These are phyloP conservation scores for Collybia mongolica DNA, from an alignment of 768 basidiomycete genomes.

Conservation along the genomic window DNA sequence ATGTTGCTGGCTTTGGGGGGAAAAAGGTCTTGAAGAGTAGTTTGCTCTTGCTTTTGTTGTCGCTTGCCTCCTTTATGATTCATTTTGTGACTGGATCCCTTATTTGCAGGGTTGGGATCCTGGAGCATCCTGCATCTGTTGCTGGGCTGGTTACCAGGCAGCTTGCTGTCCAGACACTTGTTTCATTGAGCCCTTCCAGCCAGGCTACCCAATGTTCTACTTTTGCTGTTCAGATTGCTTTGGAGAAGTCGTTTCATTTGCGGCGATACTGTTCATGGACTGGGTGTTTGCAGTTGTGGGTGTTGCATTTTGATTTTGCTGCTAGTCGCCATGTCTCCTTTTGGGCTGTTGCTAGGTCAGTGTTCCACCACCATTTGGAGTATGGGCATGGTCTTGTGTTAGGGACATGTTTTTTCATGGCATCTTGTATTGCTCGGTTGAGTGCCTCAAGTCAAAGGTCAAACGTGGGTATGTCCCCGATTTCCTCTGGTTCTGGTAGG, in stretches of 20 bases:
- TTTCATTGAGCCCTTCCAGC: neutral
- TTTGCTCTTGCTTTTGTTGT: neutral
- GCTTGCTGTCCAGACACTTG: neutral
- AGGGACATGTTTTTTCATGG: neutral
- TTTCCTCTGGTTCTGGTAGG: no score
- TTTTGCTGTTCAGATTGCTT: neutral
- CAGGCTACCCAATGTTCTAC: neutral
- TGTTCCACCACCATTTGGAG: conserved; percentile 17
- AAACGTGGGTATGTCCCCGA: no score
- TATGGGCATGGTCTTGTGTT: conserved; percentile 8
- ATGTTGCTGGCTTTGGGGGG: neutral
- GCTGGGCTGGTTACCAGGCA: conserved; percentile 11
- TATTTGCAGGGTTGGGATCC: conserved; percentile 22
- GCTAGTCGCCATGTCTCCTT: neutral
- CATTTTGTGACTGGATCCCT: neutral
- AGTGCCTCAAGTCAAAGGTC: no score
- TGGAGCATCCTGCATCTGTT: conserved; percentile 21
- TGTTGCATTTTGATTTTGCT: neutral
- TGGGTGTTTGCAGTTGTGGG: neutral
- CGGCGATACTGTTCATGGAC: neutral
- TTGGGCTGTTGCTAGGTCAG: conserved; percentile 4
- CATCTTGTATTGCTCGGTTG: neutral
- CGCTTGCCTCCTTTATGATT: neutral
- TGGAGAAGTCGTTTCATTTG: no score
- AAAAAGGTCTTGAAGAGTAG: neutral